Conservation (phyloP, 2,329 filamentous ascomycete genomes). For the Corynespora cassiicola region DNA sequence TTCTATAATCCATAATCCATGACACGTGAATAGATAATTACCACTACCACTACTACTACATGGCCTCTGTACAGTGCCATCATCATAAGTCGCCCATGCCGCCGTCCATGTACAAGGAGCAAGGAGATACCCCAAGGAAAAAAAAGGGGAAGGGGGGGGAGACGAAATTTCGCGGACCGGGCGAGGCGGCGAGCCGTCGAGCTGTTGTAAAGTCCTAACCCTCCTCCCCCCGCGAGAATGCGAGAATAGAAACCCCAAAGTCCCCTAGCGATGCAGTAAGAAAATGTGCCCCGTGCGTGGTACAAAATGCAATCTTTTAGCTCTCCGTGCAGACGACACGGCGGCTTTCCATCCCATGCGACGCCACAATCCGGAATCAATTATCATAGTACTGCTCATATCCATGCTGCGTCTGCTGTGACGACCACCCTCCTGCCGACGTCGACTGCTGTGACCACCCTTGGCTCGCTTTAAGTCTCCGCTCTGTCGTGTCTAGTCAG, state of each 20-base stretch:
- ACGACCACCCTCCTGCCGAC: conserved; percentile 40
- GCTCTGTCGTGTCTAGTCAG: conserved; percentile 47
- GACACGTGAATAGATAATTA: conserved; percentile 21
- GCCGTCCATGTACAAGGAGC: too few species aligned
- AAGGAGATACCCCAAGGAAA: too few species aligned
- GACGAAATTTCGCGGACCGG: too few species aligned
- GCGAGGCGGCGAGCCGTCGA: too few species aligned
- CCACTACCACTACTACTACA: conserved; percentile 17
- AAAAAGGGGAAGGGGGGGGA: too few species aligned
- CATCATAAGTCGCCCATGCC: too few species aligned
- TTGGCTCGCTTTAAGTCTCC: conserved; percentile 47
- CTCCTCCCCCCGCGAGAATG: conserved; percentile 21
- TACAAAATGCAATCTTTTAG: conserved; percentile 35
- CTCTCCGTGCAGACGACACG: conserved; percentile 23
- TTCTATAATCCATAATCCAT: too few species aligned
- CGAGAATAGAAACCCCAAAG: conserved; percentile 14
- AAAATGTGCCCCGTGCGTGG: conserved; percentile 20
- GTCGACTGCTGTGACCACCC: conserved; percentile 46
- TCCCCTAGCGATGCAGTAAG: conserved; percentile 33
- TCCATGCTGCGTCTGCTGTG: conserved; percentile 42
- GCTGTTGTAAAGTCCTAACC: too few species aligned
- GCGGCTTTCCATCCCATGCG: conserved; percentile 27
- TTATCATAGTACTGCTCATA: conserved; percentile 49
- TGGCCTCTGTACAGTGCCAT: conserved; percentile 13
- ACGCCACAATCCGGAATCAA: conserved; percentile 40